phyloP scores from a whole-genome alignment of 768 basidiomycete genomes.

The Strobilomyces confusus region DNA sequence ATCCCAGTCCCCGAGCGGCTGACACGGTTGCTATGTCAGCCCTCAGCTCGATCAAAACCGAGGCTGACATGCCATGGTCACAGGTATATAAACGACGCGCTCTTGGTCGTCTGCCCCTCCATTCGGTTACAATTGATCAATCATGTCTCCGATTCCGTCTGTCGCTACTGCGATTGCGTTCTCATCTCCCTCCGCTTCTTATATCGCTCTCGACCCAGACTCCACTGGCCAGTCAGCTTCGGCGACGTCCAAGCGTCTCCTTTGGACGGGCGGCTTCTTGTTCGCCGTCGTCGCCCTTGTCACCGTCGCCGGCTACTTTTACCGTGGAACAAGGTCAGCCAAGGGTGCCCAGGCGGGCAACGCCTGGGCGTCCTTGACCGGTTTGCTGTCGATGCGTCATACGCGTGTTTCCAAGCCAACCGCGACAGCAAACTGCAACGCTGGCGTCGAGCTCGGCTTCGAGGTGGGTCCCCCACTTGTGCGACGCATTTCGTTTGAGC shows the following conservation, averaged over 20 bases:
- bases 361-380: constrained; percentile 5
- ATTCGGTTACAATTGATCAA: neutral
- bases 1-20: too few species aligned
- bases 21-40: too few species aligned
- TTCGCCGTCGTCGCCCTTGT: constrained; percentile 10
- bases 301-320: constrained; percentile 15
- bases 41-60: neutral
- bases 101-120: neutral
- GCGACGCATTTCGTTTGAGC: too few species aligned
- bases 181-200: constrained; percentile 4
- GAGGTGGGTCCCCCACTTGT: constrained; percentile 2
- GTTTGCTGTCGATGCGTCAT: constrained; percentile 7
- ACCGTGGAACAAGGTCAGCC: constrained; percentile 1
- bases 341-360: neutral
- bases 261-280: constrained; percentile 14
- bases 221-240: neutral
- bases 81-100: constrained; percentile 6
- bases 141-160: constrained; percentile 19
- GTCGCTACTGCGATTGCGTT: constrained; percentile 6
- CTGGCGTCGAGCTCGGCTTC: constrained; percentile 9
- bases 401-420: neutral
- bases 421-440: neutral
- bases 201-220: neutral
- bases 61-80: neutral
- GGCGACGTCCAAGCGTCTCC: neutral